phyloP scores from a whole-genome alignment of 768 basidiomycete genomes.

The Phanerochaete carnosa region DNA sequence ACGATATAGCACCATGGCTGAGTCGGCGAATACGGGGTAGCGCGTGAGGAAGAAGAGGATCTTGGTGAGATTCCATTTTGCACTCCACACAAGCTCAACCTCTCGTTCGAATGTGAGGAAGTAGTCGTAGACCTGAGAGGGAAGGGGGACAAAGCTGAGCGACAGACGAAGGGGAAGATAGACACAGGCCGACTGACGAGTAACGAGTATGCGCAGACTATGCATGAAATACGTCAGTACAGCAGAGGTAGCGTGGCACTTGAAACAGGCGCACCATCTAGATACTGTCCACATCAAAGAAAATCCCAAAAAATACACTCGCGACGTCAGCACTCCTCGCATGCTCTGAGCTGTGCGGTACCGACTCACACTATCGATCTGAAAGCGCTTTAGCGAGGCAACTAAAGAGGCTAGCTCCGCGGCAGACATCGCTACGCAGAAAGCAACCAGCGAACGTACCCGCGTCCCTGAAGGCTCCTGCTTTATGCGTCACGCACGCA shows the following conservation, averaged over 20 bases:
- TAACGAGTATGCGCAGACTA: background rate
- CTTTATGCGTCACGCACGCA: background rate
- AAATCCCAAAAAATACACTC: too few species aligned
- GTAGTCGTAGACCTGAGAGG: background rate
- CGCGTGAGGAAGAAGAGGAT: background rate
- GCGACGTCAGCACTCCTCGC: background rate
- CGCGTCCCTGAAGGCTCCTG: background rate
- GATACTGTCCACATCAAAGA: background rate
- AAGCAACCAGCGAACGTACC: background rate
- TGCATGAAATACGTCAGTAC: background rate
- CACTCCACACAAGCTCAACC: background rate
- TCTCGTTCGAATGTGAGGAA: background rate
- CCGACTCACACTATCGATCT: background rate
- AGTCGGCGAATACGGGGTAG: conserved; percentile 1
- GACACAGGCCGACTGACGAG: background rate
- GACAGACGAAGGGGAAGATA: background rate
- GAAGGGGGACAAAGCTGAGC: background rate
- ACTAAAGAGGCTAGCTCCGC: background rate
- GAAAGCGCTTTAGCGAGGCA: background rate
- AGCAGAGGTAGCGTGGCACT: background rate
- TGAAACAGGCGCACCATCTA: background rate
- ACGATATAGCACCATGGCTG: background rate
- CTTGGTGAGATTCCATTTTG: background rate
- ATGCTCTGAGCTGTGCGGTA: background rate
- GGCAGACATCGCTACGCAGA: background rate